Evolutionary conservation across 768 basidiomycete species (phyloP).

Genomic region (Macrolepiota dolichaula): DNA sequence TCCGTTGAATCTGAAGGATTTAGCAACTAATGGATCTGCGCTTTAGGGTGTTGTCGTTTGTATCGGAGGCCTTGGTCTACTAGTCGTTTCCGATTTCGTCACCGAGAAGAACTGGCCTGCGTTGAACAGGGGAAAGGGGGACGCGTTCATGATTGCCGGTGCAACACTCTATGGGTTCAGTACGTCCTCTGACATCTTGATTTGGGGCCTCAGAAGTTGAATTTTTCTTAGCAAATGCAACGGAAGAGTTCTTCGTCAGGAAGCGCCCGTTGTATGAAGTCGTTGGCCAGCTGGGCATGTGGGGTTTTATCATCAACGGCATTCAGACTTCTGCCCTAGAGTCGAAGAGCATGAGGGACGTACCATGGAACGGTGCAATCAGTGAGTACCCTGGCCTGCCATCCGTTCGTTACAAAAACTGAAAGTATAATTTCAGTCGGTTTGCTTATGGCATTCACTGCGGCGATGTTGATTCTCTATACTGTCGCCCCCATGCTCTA

Average conservation of each 20-base stretch:
- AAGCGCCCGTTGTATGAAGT: slow-evolving; percentile 81
- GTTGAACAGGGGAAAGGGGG: slow-evolving; percentile 66
- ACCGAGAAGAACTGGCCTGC: slow-evolving; percentile 76
- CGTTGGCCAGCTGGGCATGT: slow-evolving; percentile 84
- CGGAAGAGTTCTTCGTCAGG: slow-evolving; percentile 85
- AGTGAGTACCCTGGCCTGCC: slow-evolving; percentile 37
- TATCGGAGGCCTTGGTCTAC: slow-evolving; percentile 71
- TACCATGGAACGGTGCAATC: slow-evolving; percentile 70
- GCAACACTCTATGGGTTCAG: slow-evolving; percentile 86
- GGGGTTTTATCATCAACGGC: slow-evolving; percentile 76
- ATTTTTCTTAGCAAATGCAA: slow-evolving; percentile 64
- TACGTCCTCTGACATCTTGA: slow-evolving; percentile 32
- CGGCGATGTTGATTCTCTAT: slow-evolving; percentile 83
- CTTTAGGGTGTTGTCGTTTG: slow-evolving; percentile 70
- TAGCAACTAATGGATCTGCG: not conserved
- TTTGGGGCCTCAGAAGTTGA: not conserved
- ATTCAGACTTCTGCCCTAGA: slow-evolving; percentile 76
- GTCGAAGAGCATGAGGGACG: slow-evolving; percentile 59
- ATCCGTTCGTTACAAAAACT: not conserved
- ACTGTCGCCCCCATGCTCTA: slow-evolving; percentile 85
- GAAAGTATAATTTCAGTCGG: slow-evolving; percentile 32
- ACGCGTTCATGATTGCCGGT: slow-evolving; percentile 83
- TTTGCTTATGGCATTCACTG: slow-evolving; percentile 33
- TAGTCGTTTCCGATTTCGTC: slow-evolving; percentile 74
- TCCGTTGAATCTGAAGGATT: not conserved